Conservation (phyloP, 1,284 basidiomycete genomes). For the Schizophyllum amplum region DNA sequence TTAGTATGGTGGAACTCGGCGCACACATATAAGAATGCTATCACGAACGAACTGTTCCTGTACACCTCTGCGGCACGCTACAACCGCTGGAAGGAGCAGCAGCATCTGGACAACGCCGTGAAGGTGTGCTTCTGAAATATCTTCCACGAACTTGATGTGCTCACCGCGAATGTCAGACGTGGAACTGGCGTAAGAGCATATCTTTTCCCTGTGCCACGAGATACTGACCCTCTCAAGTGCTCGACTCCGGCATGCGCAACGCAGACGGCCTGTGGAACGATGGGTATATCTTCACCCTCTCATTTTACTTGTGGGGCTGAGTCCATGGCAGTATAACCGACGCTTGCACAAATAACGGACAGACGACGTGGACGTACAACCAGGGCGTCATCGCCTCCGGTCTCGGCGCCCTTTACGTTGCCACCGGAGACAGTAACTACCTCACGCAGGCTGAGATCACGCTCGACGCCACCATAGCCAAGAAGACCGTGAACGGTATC, state of each 20-base stretch:
- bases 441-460: slow-evolving; percentile 43
- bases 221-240: slow-evolving; percentile 22
- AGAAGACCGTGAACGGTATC: slow-evolving; percentile 29
- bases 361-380: slow-evolving; percentile 52
- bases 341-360: slow-evolving; percentile 37
- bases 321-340: slow-evolving; percentile 20
- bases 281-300: slow-evolving; percentile 12
- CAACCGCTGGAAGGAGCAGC: slow-evolving; percentile 26
- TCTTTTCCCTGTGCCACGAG: neutral
- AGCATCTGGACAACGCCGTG: slow-evolving; percentile 38
- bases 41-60: slow-evolving; percentile 49
- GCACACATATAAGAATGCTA: slow-evolving; percentile 49
- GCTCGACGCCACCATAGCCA: slow-evolving; percentile 39
- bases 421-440: slow-evolving; percentile 29
- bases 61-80: slow-evolving; percentile 39
- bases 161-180: slow-evolving; percentile 30
- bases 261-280: slow-evolving; percentile 42
- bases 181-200: slow-evolving; percentile 41
- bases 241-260: slow-evolving; percentile 40
- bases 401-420: slow-evolving; percentile 33
- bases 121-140: slow-evolving; percentile 25
- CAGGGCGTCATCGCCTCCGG: slow-evolving; percentile 48
- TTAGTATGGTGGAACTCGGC: slow-evolving; percentile 51
- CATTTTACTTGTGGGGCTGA: neutral
- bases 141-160: neutral